Percentiles rank a stretch among this genome's conserved stretches.
phyloP scores from a whole-genome alignment of 2,329 filamentous ascomycete genomes.

The Fusarium sp. region DNA sequence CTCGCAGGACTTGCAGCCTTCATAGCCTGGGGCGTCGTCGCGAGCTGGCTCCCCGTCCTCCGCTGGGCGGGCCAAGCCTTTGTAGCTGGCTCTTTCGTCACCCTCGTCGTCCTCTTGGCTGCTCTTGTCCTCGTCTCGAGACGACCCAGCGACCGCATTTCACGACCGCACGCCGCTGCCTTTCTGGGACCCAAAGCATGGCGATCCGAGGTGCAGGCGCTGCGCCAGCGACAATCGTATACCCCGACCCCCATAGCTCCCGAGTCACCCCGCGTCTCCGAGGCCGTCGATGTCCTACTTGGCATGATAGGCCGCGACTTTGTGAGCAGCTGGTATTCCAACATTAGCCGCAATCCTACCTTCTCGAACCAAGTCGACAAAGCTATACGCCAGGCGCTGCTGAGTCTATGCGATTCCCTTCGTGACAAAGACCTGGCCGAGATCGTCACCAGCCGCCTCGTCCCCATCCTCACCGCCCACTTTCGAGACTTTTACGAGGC shows the following conservation, averaged over 20 bases:
- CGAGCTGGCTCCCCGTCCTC: constrained; percentile 84
- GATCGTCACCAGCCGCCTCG: constrained; percentile 81
- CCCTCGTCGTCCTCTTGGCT: constrained; percentile 66
- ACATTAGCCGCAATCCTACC: constrained; percentile 82
- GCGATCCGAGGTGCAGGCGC: constrained; percentile 75
- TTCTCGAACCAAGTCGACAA: constrained; percentile 91
- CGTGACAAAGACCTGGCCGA: constrained; percentile 85
- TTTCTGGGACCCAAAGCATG: constrained; percentile 76
- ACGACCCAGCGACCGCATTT: constrained; percentile 55
- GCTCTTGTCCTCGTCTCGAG: constrained; percentile 68
- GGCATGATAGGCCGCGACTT: constrained; percentile 85
- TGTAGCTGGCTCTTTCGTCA: constrained; percentile 72
- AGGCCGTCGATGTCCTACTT: constrained; percentile 82
- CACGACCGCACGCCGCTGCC: constrained; percentile 59
- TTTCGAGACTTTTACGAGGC: constrained; percentile 92
- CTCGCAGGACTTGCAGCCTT: constrained; percentile 77
- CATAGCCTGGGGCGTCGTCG: constrained; percentile 87
- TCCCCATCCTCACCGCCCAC: constrained; percentile 90
- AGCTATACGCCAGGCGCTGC: constrained; percentile 78
- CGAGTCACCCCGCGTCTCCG: constrained; percentile 80
- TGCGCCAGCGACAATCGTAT: constrained; percentile 76
- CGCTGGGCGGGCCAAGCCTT: constrained; percentile 91
- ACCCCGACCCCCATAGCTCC: constrained; percentile 77
- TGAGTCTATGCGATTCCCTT: constrained; percentile 77
- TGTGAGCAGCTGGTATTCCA: constrained; percentile 86